These are phyloP conservation scores for Theileria parva DNA, from an alignment of 169 alveolate genomes.

Conservation along the genomic window DNA sequence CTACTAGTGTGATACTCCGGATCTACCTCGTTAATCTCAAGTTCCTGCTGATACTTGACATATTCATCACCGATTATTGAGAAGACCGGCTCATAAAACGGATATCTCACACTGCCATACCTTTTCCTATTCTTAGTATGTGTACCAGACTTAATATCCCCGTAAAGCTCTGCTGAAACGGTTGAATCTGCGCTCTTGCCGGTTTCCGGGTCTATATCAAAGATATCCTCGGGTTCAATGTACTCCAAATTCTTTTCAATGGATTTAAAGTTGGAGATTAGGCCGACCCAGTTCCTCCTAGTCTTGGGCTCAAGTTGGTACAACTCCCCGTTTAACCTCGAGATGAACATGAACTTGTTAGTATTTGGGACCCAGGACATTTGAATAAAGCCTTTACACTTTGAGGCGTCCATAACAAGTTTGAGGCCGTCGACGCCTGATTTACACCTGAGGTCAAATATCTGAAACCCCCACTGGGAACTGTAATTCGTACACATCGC, in stretches of 20 bases:
- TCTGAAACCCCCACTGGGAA: background rate
- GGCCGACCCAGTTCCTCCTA: conserved; percentile 25
- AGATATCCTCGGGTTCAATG: conserved; percentile 34
- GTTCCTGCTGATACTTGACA: background rate
- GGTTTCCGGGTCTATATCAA: background rate
- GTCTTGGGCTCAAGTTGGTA: conserved; percentile 14
- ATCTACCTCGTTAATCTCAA: background rate
- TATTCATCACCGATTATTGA: conserved; percentile 20
- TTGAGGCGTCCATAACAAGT: conserved; percentile 15
- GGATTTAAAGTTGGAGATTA: conserved; percentile 29
- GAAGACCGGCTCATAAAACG: conserved; percentile 14
- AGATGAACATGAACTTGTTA: conserved; percentile 3
- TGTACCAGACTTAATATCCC: background rate
- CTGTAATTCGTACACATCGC: conserved; percentile 13
- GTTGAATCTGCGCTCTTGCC: background rate
- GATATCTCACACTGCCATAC: conserved; percentile 1
- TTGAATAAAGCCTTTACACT: conserved; percentile 30
- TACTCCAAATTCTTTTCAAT: conserved; percentile 30
- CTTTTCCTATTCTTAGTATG: background rate
- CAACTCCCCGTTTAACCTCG: conserved; percentile 20
- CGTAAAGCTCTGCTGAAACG: background rate
- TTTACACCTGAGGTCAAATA: background rate
- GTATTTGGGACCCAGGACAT: conserved; percentile 25
- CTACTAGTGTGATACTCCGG: background rate
- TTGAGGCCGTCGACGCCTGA: conserved; percentile 9